Evolutionary conservation across 768 basidiomycete genomes (phyloP), one percentile per base, ranked within the genome.

Genomic region (Amanita thiersii): DNA sequence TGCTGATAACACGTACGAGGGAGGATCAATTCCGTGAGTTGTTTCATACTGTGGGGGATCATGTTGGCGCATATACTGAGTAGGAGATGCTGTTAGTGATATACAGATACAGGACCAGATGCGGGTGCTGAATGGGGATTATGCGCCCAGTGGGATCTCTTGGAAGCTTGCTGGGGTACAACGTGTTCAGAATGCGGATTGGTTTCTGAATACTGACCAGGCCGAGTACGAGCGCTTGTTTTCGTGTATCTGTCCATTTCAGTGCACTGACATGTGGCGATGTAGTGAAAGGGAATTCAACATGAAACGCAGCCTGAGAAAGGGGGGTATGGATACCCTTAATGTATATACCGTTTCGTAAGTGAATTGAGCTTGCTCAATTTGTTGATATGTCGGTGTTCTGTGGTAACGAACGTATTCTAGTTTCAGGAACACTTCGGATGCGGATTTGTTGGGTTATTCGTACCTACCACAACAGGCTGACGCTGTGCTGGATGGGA

Each of bases 1-100:
- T 45, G 46, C 61, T 46, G 60, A 61, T 43, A 39, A 42, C 14
- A 58, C 62, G 3, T 15, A 40, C 6, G 53, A 50, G 19, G 61
- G 60, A 23, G 65, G 63, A 2, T 57, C 53, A 44, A 42, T 64
- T 20, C 52, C 62, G 61, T 64, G 44, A 38, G 63, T 52, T 12
- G 10, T 12, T 9, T 26, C 19, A 39, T 21, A 10, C 39, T 2
- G 15, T 15, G 24, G 23, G 17, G 10, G n/a, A n/a, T n/a, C n/a
- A n/a, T n/a, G n/a, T n/a, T 1, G 2, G 34, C 34, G n/a, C 12
- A 34, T n/a, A n/a, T 31, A 42, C 26, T 19, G n/a, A 21, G 5
- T 19, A 35, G 24, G 12, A 37, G 15, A 9, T 10, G 26, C 17
- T 45, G 30, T 37, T 10, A 19, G 26, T 35, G 34, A 37, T 33